A percentile compares a stretch with the other conserved stretches of the same genome.
Conservation (phyloP, 139 green algal genomes). For the Chlamydomonas asymmetrica region DNA sequence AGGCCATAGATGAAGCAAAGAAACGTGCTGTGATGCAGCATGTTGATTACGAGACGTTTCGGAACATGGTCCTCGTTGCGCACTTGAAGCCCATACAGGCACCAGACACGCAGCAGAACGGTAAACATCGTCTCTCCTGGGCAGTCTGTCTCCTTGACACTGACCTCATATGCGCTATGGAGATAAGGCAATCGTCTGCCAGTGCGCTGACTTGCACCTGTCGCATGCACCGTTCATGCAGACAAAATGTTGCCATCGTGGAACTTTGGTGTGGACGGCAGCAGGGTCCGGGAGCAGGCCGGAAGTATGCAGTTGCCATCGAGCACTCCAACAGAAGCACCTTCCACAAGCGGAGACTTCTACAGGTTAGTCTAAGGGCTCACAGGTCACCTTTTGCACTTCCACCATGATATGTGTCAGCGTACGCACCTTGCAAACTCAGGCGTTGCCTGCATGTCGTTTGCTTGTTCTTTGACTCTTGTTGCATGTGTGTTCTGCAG, state of each 20-base stretch:
- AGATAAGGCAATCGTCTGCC: too few relatives aligned
- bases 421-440: neutral
- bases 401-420: neutral
- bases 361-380: slow-evolving; percentile 9
- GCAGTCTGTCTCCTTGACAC: too few relatives aligned
- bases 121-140: neutral
- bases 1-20: slow-evolving; percentile 58
- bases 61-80: slow-evolving; percentile 68
- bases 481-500: slow-evolving; percentile 2
- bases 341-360: slow-evolving; percentile 34
- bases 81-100: slow-evolving; percentile 47
- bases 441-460: neutral
- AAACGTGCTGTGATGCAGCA: slow-evolving; percentile 63
- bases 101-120: neutral
- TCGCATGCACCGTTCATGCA: too few relatives aligned
- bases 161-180: too few relatives aligned
- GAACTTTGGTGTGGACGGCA: slow-evolving; percentile 32
- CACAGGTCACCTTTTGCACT: neutral
- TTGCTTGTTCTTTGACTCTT: neutral
- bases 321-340: neutral
- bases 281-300: neutral
- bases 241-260: slow-evolving; percentile 21
- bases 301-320: neutral
- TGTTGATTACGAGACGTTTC: slow-evolving; percentile 76
- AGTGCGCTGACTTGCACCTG: too few relatives aligned